Conservation (phyloP, 176 grass and related monocot genomes). For the Bolboschoenus planiculmis region DNA sequence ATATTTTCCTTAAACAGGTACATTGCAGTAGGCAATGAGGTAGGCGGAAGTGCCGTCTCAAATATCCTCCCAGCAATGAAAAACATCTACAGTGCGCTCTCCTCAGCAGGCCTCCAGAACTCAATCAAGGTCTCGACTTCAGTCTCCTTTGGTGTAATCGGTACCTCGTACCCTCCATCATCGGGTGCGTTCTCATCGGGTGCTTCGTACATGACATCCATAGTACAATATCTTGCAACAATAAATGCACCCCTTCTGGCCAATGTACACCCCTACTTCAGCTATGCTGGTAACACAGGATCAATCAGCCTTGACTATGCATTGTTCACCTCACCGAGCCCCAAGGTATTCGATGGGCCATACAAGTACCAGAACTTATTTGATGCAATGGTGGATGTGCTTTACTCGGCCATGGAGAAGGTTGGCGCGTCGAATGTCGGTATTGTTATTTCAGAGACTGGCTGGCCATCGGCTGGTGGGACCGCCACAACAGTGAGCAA, state of each 20-base stretch:
- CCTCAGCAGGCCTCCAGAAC: neutral
- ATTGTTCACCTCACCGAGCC: conserved; percentile 33
- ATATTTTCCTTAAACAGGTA: conserved; percentile 25
- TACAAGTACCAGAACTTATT: conserved; percentile 49
- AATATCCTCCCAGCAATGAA: conserved; percentile 42
- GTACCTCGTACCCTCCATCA: neutral
- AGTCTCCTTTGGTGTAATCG: neutral
- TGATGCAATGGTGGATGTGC: conserved; percentile 45
- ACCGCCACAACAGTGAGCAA: conserved; percentile 28
- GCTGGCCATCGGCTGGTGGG: conserved; percentile 61
- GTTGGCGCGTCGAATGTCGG: neutral
- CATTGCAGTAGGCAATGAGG: conserved; percentile 59
- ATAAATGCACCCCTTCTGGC: conserved; percentile 51
- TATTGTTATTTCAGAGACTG: conserved; percentile 60
- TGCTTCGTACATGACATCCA: conserved; percentile 15
- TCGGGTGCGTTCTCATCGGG: conserved; percentile 26
- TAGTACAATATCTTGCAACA: conserved; percentile 29
- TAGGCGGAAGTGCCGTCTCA: neutral
- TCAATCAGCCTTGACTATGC: conserved; percentile 30
- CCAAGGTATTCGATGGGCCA: conserved; percentile 26
- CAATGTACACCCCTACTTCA: conserved; percentile 81
- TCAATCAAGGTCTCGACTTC: conserved; percentile 22
- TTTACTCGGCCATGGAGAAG: conserved; percentile 44
- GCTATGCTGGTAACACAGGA: neutral
- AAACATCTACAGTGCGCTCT: conserved; percentile 24